Conservation (phyloP, 2,329 filamentous ascomycete species). For the Verticillium albo-atrum region DNA sequence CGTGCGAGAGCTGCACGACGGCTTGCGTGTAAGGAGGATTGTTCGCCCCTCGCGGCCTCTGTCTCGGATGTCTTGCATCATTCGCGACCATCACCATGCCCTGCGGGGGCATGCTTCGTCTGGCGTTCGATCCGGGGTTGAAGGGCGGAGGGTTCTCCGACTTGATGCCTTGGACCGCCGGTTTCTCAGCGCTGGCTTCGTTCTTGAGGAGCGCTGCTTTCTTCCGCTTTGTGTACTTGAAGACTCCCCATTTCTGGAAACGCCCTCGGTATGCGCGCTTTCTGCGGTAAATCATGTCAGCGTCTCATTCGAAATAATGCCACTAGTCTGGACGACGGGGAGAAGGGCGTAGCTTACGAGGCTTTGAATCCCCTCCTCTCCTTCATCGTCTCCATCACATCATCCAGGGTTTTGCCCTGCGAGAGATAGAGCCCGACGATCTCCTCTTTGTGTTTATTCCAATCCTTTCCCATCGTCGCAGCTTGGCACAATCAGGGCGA, state of each 20-base stretch:
- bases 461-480: conserved; percentile 38
- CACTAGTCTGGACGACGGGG: conserved; percentile 4
- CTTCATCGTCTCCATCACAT: conserved; percentile 35
- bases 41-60: no score
- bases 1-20: no score
- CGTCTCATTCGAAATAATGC: background rate
- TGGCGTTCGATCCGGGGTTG: no score
- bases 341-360: conserved; percentile 26
- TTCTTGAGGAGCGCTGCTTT: no score
- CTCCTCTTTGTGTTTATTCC: conserved; percentile 28
- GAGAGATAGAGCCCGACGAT: conserved; percentile 37
- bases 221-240: conserved; percentile 37
- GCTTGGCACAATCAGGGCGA: background rate
- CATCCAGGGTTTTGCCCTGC: conserved; percentile 31
- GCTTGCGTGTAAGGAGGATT: no score
- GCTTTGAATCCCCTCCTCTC: conserved; percentile 34
- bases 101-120: no score
- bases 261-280: conserved; percentile 45
- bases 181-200: no score
- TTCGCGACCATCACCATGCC: no score
- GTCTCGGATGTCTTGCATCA: no score
- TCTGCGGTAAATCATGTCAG: conserved; percentile 15
- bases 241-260: conserved; percentile 39
- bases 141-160: no score
- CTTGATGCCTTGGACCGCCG: no score